Percentiles rank a stretch among this genome's conserved stretches.
phyloP scores from a whole-genome alignment of 495 filamentous ascomycete species.

The Evernia prunastri region DNA sequence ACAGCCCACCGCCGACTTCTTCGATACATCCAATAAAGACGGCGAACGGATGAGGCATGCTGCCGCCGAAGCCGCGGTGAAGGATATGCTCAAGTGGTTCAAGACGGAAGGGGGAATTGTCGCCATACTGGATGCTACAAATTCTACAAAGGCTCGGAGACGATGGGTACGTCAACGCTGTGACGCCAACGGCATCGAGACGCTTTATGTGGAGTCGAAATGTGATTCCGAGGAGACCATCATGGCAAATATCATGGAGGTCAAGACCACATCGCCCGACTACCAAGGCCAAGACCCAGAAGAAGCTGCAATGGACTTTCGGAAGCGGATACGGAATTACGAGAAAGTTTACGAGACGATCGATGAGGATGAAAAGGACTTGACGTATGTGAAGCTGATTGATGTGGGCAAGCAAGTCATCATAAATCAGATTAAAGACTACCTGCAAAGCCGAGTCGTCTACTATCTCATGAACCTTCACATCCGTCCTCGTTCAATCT shows the following conservation, averaged over 20 bases:
- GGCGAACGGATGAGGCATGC: constrained; percentile 82
- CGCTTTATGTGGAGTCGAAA: constrained; percentile 89
- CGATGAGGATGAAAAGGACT: constrained; percentile 71
- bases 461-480: constrained; percentile 99
- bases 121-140: constrained; percentile 91
- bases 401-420: constrained; percentile 91
- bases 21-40: constrained; percentile 78
- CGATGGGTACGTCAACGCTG: constrained; percentile 83
- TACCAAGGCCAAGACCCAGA: constrained; percentile 94
- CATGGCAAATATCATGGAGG: constrained; percentile 94
- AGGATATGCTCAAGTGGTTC: constrained; percentile 93
- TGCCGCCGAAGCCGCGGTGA: constrained; percentile 81
- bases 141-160: constrained; percentile 81
- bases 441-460: constrained; percentile 88
- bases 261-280: constrained; percentile 94
- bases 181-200: constrained; percentile 67
- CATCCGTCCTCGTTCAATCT: constrained; percentile 94
- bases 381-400: constrained; percentile 95
- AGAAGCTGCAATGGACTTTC: constrained; percentile 79
- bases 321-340: constrained; percentile 90
- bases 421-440: constrained; percentile 95
- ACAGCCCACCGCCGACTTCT: constrained; percentile 84
- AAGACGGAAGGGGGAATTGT: constrained; percentile 61
- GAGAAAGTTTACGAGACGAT: constrained; percentile 93
- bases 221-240: constrained; percentile 93